Percentiles rank a stretch among this genome's conserved stretches.
Conservation (phyloP, 768 basidiomycete genomes). For the Trametes villosa region DNA sequence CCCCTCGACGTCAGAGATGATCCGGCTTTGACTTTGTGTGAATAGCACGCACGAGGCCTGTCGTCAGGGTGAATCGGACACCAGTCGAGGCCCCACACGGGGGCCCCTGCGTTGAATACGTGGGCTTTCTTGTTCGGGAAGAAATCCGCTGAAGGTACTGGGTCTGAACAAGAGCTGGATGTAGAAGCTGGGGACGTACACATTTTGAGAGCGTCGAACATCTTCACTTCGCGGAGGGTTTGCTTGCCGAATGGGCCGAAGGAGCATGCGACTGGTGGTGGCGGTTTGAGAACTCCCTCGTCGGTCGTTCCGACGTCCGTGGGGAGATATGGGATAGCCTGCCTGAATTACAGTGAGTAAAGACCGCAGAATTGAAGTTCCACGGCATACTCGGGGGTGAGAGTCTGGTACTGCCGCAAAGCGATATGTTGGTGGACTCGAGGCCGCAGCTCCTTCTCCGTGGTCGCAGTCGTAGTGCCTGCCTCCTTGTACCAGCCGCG, state of each 20-base stretch:
- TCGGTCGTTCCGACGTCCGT: conserved; percentile 53
- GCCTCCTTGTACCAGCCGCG: conserved; percentile 78
- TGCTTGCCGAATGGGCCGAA: conserved; percentile 70
- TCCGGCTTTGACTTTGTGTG: too few species aligned
- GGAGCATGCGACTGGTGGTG: conserved; percentile 61
- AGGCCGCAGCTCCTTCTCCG: conserved; percentile 59
- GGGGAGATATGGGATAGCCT: conserved; percentile 63
- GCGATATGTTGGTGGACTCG: conserved; percentile 54
- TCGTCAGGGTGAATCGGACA: conserved; percentile 76
- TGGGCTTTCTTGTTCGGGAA: conserved; percentile 62
- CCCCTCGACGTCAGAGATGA: too few species aligned
- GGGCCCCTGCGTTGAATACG: conserved; percentile 85
- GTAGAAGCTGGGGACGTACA: conserved; percentile 46
- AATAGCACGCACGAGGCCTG: conserved; percentile 48
- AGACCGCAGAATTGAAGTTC: not conserved
- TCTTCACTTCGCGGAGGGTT: conserved; percentile 48
- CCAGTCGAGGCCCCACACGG: conserved; percentile 94
- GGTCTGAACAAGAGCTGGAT: not conserved
- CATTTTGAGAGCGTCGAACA: conserved; percentile 61
- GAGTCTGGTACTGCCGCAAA: conserved; percentile 15
- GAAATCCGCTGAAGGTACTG: conserved; percentile 54
- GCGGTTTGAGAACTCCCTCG: conserved; percentile 52
- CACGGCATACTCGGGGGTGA: conserved; percentile 20
- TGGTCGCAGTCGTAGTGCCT: conserved; percentile 28
- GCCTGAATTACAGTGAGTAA: conserved; percentile 40